Conservation (phyloP, 1,284 basidiomycete genomes). For the Cystobasidium slooffiae region DNA sequence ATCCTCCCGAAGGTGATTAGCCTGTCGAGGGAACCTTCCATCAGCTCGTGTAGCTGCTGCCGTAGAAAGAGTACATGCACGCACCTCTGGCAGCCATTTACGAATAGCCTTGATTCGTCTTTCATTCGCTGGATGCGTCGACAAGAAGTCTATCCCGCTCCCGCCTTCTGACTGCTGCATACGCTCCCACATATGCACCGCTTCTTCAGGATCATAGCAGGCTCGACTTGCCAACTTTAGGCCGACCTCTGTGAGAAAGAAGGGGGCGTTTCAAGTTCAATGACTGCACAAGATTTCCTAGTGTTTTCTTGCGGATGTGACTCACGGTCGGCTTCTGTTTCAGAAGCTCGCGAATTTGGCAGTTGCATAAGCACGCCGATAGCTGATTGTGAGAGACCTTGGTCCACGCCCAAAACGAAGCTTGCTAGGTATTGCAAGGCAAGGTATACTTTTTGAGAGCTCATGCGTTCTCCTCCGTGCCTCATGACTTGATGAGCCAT, state of each 20-base stretch:
- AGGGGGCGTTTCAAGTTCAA: not conserved
- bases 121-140: constrained; percentile 75
- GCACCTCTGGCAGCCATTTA: constrained; percentile 46
- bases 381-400: constrained; percentile 60
- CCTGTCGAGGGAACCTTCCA: not conserved
- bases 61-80: not conserved
- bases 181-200: constrained; percentile 61
- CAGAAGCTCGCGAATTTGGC: constrained; percentile 80
- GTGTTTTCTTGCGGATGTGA: constrained; percentile 47
- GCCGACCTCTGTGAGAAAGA: constrained; percentile 46
- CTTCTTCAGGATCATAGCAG: constrained; percentile 77
- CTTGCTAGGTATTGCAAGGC: constrained; percentile 37
- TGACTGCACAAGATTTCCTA: not conserved
- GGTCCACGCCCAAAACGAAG: constrained; percentile 64
- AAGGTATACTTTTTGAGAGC: constrained; percentile 47
- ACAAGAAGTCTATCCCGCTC: constrained; percentile 62
- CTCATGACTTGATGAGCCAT: constrained; percentile 78
- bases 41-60: not conserved
- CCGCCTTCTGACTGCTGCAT: constrained; percentile 49
- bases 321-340: constrained; percentile 69
- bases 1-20: constrained; percentile 27
- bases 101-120: constrained; percentile 65
- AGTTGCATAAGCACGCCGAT: constrained; percentile 68
- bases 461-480: constrained; percentile 69
- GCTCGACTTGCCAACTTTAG: constrained; percentile 61